phyloP scores from a whole-genome alignment of 2,329 filamentous ascomycete species.

The Seiridium unicorne region DNA sequence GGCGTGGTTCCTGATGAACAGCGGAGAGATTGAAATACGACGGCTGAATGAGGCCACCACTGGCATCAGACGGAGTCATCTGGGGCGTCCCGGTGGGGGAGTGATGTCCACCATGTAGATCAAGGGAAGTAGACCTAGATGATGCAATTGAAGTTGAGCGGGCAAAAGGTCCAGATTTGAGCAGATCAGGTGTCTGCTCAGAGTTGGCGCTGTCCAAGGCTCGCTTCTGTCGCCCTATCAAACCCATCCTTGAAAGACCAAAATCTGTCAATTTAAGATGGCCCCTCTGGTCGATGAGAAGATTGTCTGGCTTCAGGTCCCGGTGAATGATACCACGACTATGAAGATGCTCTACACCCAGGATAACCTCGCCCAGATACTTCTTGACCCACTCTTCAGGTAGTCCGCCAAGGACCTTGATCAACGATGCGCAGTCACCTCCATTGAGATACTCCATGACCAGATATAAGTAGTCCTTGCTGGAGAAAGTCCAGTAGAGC shows the following conservation, averaged over 20 bases:
- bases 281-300: constrained; percentile 94
- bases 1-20: constrained; percentile 56
- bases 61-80: constrained; percentile 74
- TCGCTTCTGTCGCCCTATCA: constrained; percentile 94
- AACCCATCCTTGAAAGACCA: constrained; percentile 92
- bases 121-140: constrained; percentile 90
- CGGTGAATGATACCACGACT: constrained; percentile 93
- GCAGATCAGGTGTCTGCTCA: constrained; percentile 86
- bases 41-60: constrained; percentile 70
- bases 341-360: constrained; percentile 96
- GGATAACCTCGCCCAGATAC: constrained; percentile 91
- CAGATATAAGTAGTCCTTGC: constrained; percentile 96
- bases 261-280: constrained; percentile 98
- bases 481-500: constrained; percentile 99
- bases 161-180: constrained; percentile 89
- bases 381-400: constrained; percentile 98
- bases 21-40: constrained; percentile 85
- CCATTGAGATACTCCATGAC: constrained; percentile 99
- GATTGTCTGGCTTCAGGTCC: constrained; percentile 94
- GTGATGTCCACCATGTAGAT: constrained; percentile 69
- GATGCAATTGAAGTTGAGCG: constrained; percentile 82
- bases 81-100: constrained; percentile 85
- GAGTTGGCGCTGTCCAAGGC: constrained; percentile 73
- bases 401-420: constrained; percentile 88
- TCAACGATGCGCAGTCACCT: constrained; percentile 92